Percentiles rank a stretch among this genome's conserved stretches.
Evolutionary conservation across 2,329 filamentous ascomycete species (phyloP).

Genomic region (Botrytis byssoidea): DNA sequence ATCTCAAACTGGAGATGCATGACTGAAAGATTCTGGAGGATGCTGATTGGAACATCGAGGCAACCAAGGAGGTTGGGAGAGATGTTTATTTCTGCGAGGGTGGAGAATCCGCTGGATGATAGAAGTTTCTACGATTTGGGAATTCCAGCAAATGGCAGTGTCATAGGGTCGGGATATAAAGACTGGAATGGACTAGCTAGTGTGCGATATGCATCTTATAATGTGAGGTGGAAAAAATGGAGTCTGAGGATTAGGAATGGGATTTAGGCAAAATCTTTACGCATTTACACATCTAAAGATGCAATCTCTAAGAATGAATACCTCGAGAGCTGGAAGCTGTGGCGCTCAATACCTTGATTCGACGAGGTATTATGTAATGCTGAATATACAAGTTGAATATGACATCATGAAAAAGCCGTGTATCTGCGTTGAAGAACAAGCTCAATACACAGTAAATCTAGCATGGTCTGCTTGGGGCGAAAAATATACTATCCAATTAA

Average conservation of each 20-base stretch:
- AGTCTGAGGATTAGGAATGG: background rate
- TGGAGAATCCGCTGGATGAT: background rate
- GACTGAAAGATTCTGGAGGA: background rate
- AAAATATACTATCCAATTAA: too few species aligned
- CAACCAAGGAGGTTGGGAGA: background rate
- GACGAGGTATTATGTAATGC: background rate
- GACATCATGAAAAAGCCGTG: background rate
- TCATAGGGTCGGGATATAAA: background rate
- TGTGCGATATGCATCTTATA: too few species aligned
- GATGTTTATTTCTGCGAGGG: too few species aligned
- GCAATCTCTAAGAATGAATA: background rate
- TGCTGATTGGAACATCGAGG: background rate
- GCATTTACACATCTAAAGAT: background rate
- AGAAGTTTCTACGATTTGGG: background rate
- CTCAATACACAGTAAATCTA: too few species aligned
- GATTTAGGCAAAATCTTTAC: too few species aligned
- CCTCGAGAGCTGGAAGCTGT: background rate
- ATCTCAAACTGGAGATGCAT: background rate
- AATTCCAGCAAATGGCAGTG: background rate
- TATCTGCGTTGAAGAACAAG: rapidly evolving
- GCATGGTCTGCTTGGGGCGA: rapidly evolving
- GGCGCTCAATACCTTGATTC: too few species aligned
- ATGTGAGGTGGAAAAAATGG: background rate
- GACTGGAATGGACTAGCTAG: background rate
- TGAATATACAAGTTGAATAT: background rate